phyloP scores from a whole-genome alignment of 2,329 filamentous ascomycete species.

The Knoxdaviesia capensis region DNA sequence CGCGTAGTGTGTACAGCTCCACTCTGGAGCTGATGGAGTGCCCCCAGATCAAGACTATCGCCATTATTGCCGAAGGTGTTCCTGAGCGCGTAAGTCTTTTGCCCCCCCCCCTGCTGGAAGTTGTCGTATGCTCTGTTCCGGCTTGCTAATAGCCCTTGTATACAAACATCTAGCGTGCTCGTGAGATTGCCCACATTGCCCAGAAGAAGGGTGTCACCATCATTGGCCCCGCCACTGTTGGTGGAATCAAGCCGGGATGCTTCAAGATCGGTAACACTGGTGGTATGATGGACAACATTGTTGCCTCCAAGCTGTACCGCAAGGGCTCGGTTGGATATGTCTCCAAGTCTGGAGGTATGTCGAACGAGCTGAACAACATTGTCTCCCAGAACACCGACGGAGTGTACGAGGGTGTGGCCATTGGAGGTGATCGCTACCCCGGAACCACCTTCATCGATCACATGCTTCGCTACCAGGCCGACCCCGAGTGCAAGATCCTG shows the following conservation, averaged over 20 bases:
- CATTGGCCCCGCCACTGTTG: constrained; percentile 93
- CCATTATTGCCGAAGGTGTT: constrained; percentile 98
- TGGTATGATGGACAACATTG: constrained; percentile 99
- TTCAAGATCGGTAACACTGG: constrained; percentile 99
- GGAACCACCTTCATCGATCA: constrained; percentile 99
- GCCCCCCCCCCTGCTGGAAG: background rate
- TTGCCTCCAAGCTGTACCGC: constrained; percentile 98
- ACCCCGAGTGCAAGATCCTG: constrained; percentile 95
- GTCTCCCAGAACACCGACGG: constrained; percentile 89
- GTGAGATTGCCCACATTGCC: constrained; percentile 91
- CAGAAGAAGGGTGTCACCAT: constrained; percentile 99
- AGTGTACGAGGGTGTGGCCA: constrained; percentile 97
- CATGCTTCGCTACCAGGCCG: constrained; percentile 85
- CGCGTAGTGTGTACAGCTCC: constrained; percentile 93
- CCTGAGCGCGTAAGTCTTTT: constrained; percentile 64
- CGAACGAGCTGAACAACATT: constrained; percentile 99
- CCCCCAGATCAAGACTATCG: constrained; percentile 95
- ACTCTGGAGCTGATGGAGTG: constrained; percentile 97
- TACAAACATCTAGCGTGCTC: constrained; percentile 46
- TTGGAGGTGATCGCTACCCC: constrained; percentile 96
- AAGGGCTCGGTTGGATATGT: constrained; percentile 97
- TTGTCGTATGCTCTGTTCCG: background rate
- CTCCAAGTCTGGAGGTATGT: constrained; percentile 99
- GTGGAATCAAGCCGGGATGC: constrained; percentile 96
- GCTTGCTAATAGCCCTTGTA: background rate